Percentiles rank a stretch among this genome's conserved stretches.
phyloP scores from a whole-genome alignment of 2,329 filamentous ascomycete species.

The Parascedosporium putredinis region DNA sequence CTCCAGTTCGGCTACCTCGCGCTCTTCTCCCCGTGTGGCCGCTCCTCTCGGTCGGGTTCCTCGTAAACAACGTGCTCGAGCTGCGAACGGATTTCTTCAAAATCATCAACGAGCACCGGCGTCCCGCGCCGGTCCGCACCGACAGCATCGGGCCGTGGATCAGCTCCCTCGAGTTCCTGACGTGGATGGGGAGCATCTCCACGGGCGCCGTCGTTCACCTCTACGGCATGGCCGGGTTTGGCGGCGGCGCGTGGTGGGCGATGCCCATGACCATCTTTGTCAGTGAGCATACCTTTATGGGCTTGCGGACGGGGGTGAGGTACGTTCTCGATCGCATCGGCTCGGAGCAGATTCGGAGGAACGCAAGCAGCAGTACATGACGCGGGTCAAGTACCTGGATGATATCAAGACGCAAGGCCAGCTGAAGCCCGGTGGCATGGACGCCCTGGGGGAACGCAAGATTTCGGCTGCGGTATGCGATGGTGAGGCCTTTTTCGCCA shows the following conservation, averaged over 20 bases:
- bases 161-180: constrained; percentile 55
- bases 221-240: constrained; percentile 48
- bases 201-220: constrained; percentile 65
- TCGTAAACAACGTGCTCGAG: constrained; percentile 70
- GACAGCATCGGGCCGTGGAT: constrained; percentile 70
- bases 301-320: constrained; percentile 36
- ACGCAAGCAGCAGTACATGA: constrained; percentile 26
- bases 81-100: constrained; percentile 69
- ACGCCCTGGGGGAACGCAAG: constrained; percentile 26
- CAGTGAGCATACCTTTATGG: constrained; percentile 61
- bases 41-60: constrained; percentile 59
- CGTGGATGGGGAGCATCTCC: constrained; percentile 63
- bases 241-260: constrained; percentile 49
- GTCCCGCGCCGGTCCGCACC: constrained; percentile 56
- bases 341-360: constrained; percentile 29
- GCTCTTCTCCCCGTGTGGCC: constrained; percentile 71
- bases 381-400: constrained; percentile 25
- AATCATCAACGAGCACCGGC: constrained; percentile 62
- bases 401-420: constrained; percentile 29
- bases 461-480: constrained; percentile 24
- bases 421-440: constrained; percentile 20
- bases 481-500: constrained; percentile 29
- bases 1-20: constrained; percentile 65
- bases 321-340: constrained; percentile 26
- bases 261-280: constrained; percentile 62